Base-by-base conservation (phyloP, 169 alveolate genomes). In the Neospora caninum region DNA sequence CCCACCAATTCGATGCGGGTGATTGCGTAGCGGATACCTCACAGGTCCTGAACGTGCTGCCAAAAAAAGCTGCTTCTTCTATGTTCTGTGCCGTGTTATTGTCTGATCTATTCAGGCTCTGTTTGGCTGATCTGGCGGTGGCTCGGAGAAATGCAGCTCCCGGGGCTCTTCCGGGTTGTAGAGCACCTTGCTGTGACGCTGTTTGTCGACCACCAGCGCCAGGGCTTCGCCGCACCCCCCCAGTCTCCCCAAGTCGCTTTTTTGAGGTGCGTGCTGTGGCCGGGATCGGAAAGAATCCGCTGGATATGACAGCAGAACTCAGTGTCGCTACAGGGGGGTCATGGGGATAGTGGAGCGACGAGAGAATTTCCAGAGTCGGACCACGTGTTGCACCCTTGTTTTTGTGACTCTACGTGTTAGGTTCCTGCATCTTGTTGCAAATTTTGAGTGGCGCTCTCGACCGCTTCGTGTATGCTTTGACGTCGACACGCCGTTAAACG, bases 161-260 rank as follows among this genome's bases (percentile, higher is more conserved):
- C 89, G 25, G 89, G 69, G 36, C 39, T 39, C 42, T 22, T 88
- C 38, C 94, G 88, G 38, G 70, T 88, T 42, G 93, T 49, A 31
- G 95, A 93, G 88, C 95, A 93, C 67, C 87, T 93, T 80, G 38
- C 88, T 80, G 87, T 87, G 22, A 42, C 53, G 84, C 88, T 93
- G 36, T 93, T 93, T 80, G 94, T 88, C 34, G 95, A 88, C 87
- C 58, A 39, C 31, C 82, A 39, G 92, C 64, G 88, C 43, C 84
- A 87, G 73, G 95, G 95, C 49, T 93, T 73, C 43, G 93, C 80
- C 20, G 82, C 54, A 58, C 93, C 82, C 86, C 95, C 95, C 7
- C 93, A 93, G 53, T 83, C 91, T n/a, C 94, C 93, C 7, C 95
- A 93, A 6, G 95, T 93, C 38, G 95, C 94, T 4, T 80, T 93